Evolutionary conservation across 1,284 basidiomycete species (phyloP).

Genomic region (Tilletia walkeri): DNA sequence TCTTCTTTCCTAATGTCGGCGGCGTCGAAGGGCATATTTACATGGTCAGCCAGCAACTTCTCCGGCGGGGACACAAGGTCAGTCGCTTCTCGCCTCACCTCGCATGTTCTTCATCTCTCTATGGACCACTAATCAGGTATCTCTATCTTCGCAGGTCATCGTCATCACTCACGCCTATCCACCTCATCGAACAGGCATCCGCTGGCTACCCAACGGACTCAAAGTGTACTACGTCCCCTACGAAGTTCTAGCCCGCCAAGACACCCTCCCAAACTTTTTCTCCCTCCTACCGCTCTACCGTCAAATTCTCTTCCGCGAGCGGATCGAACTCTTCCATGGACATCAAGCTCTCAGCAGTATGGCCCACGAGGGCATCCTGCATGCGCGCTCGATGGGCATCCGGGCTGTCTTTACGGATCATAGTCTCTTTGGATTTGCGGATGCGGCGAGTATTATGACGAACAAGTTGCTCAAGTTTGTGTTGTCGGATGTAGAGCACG

Average conservation of each 20-base stretch:
- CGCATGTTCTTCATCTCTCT: background rate
- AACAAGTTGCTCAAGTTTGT: slow-evolving; percentile 89
- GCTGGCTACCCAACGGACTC: slow-evolving; percentile 77
- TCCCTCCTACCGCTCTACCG: slow-evolving; percentile 86
- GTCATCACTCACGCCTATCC: slow-evolving; percentile 89
- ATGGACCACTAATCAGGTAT: background rate
- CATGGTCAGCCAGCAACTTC: slow-evolving; percentile 63
- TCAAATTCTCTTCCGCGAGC: slow-evolving; percentile 81
- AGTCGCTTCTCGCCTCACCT: slow-evolving; percentile 57
- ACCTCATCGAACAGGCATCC: slow-evolving; percentile 78
- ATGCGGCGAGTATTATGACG: slow-evolving; percentile 93
- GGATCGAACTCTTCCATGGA: slow-evolving; percentile 82
- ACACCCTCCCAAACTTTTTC: slow-evolving; percentile 91
- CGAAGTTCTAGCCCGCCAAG: slow-evolving; percentile 67
- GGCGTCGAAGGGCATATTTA: slow-evolving; percentile 97
- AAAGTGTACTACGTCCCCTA: slow-evolving; percentile 96
- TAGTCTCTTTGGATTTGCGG: slow-evolving; percentile 90
- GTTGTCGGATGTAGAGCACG: slow-evolving; percentile 84
- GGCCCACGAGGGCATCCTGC: slow-evolving; percentile 87
- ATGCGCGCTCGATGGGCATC: slow-evolving; percentile 64
- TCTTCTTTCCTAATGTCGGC: slow-evolving; percentile 90
- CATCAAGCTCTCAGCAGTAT: slow-evolving; percentile 87
- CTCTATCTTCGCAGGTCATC: slow-evolving; percentile 67
- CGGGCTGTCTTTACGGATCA: slow-evolving; percentile 95
- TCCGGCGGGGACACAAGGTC: slow-evolving; percentile 75